A percentile compares a stretch with the other conserved stretches of the same genome.
Evolutionary conservation across 768 basidiomycete genomes (phyloP).

Genomic region (Trametes maxima): DNA sequence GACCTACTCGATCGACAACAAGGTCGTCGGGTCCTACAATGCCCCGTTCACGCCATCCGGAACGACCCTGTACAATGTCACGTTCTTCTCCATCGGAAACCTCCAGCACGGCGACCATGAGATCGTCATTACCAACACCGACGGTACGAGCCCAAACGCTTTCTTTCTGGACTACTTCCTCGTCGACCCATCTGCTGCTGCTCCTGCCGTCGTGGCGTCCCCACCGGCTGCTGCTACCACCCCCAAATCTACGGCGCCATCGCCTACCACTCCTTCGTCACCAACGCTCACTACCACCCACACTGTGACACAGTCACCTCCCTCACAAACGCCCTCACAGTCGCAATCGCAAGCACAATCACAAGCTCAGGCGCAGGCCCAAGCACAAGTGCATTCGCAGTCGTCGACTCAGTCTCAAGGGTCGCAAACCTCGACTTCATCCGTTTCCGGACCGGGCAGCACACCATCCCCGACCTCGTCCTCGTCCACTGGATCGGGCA

Average conservation of each 20-base stretch:
- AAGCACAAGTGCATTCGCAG: background rate
- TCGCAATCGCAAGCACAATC: background rate
- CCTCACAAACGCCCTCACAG: background rate
- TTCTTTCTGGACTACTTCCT: slow-evolving; percentile 6
- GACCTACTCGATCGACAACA: background rate
- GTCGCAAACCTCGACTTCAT: background rate
- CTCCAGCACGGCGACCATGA: slow-evolving; percentile 1
- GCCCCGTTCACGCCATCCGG: background rate
- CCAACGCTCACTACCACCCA: background rate
- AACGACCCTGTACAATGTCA: slow-evolving; percentile 1
- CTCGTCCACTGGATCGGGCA: background rate
- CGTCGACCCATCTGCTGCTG: background rate
- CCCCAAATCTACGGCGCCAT: background rate
- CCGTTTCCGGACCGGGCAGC: too few relatives aligned
- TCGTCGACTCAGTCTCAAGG: background rate
- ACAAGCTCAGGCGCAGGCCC: background rate
- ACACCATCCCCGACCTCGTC: background rate
- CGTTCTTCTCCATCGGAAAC: background rate
- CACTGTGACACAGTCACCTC: too few relatives aligned
- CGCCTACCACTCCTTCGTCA: background rate
- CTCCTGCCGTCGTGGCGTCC: background rate
- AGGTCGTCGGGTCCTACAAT: background rate
- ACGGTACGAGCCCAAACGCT: slow-evolving; percentile 1
- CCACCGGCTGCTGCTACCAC: background rate
- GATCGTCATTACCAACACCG: background rate